phyloP scores from a whole-genome alignment of 495 filamentous ascomycete species.

The Xylaria intraflava region DNA sequence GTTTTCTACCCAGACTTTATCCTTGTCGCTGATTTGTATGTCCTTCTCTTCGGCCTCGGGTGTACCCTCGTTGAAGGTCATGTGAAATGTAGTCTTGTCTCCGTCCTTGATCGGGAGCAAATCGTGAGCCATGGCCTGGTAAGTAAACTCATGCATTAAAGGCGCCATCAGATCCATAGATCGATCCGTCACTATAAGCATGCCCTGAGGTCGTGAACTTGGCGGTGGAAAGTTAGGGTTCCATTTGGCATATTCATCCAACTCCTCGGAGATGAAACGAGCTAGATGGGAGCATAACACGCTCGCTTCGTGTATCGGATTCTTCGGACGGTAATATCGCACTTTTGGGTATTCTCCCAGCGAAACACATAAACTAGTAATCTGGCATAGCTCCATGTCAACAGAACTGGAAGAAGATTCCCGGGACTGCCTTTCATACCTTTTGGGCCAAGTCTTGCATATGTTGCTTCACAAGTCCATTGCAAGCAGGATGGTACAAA shows the following conservation, averaged over 20 bases:
- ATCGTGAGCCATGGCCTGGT: slow-evolving; percentile 96
- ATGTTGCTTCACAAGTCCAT: slow-evolving; percentile 70
- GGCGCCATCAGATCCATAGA: slow-evolving; percentile 88
- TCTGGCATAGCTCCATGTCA: slow-evolving; percentile 40
- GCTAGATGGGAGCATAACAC: slow-evolving; percentile 84
- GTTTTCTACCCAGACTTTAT: slow-evolving; percentile 89
- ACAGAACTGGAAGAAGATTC: neutral
- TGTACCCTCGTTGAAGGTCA: slow-evolving; percentile 63
- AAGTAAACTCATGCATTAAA: slow-evolving; percentile 91
- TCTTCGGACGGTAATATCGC: slow-evolving; percentile 75
- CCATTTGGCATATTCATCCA: slow-evolving; percentile 77
- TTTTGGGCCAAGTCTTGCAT: slow-evolving; percentile 80
- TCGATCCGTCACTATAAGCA: slow-evolving; percentile 81
- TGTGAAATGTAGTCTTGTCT: slow-evolving; percentile 81
- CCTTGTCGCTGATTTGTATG: slow-evolving; percentile 80
- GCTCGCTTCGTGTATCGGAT: slow-evolving; percentile 73
- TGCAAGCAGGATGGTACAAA: slow-evolving; percentile 85
- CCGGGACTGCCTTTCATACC: slow-evolving; percentile 40
- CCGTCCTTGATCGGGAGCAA: slow-evolving; percentile 78
- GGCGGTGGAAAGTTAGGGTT: slow-evolving; percentile 78
- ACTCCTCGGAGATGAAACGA: slow-evolving; percentile 81
- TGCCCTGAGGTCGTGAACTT: slow-evolving; percentile 71
- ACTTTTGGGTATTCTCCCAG: slow-evolving; percentile 86
- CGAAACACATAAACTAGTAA: slow-evolving; percentile 73
- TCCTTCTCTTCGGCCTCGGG: slow-evolving; percentile 70